phyloP scores from a whole-genome alignment of 495 filamentous ascomycete genomes.

The Xylaria bambusicola region DNA sequence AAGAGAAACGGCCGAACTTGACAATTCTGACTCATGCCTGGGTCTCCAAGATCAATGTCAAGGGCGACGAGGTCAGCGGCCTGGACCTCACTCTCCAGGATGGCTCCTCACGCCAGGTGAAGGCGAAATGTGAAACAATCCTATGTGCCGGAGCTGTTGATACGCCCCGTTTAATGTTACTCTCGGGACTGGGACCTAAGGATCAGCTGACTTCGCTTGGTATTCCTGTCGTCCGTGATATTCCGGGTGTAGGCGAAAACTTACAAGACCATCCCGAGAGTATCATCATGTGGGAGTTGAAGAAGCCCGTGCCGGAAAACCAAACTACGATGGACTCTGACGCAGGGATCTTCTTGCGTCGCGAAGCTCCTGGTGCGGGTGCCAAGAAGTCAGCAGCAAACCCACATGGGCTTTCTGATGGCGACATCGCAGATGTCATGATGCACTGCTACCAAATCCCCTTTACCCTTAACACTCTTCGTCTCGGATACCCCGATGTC shows the following conservation, averaged over 20 bases:
- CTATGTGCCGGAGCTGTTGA: slow-evolving; percentile 78
- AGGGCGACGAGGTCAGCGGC: slow-evolving; percentile 61
- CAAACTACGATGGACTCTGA: slow-evolving; percentile 87
- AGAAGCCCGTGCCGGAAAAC: slow-evolving; percentile 69
- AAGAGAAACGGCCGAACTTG: slow-evolving; percentile 75
- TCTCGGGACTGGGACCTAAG: slow-evolving; percentile 75
- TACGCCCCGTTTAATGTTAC: slow-evolving; percentile 71
- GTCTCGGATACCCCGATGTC: slow-evolving; percentile 70
- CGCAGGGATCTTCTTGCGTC: slow-evolving; percentile 79
- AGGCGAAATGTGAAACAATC: slow-evolving; percentile 69
- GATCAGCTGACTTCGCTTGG: slow-evolving; percentile 64
- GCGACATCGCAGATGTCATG: slow-evolving; percentile 76
- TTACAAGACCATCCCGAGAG: slow-evolving; percentile 75
- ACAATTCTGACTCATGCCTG: slow-evolving; percentile 78
- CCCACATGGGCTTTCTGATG: slow-evolving; percentile 51
- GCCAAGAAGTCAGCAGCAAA: slow-evolving; percentile 46
- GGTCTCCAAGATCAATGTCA: slow-evolving; percentile 74
- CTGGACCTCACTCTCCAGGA: slow-evolving; percentile 67
- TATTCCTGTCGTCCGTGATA: slow-evolving; percentile 68
- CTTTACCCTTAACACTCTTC: slow-evolving; percentile 68
- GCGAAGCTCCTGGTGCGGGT: slow-evolving; percentile 61
- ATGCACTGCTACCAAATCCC: slow-evolving; percentile 93
- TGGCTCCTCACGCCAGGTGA: slow-evolving; percentile 60
- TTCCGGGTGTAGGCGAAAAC: slow-evolving; percentile 82
- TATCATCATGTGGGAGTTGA: slow-evolving; percentile 84